Evolutionary conservation across 179 eudicot genomes (phyloP).

Genomic region (Nepenthes alata): DNA sequence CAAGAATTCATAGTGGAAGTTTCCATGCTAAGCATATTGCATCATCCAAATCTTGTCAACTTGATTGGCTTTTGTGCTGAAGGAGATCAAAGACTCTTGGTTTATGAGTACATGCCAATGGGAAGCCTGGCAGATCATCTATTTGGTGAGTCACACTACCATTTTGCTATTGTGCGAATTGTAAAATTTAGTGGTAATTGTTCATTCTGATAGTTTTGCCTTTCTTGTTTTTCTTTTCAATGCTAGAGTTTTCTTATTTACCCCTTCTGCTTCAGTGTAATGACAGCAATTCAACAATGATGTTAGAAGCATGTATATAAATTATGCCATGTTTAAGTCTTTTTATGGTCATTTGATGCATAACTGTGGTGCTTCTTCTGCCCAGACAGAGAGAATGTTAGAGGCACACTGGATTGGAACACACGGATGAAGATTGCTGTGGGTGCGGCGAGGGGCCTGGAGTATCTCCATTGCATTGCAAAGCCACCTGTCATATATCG

Average conservation of each 20-base stretch:
- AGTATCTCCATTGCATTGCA: conserved; percentile 68
- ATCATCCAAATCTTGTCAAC: conserved; percentile 78
- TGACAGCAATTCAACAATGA: too few relatives aligned
- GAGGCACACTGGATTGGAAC: conserved; percentile 44
- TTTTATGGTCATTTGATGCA: not conserved
- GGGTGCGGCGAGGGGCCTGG: conserved; percentile 76
- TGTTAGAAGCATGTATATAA: too few relatives aligned
- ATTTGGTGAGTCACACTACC: conserved; percentile 38
- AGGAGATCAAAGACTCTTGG: conserved; percentile 68
- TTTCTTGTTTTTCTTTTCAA: too few relatives aligned
- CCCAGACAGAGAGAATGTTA: conserved; percentile 23
- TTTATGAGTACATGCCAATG: conserved; percentile 82
- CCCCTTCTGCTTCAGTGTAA: not conserved
- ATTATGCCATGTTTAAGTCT: too few relatives aligned
- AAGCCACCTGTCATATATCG: conserved; percentile 91
- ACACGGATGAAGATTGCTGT: conserved; percentile 80
- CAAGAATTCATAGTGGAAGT: conserved; percentile 90
- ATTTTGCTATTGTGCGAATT: not conserved
- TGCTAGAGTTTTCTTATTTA: not conserved
- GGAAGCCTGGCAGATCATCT: conserved; percentile 87
- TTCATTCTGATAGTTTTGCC: not conserved
- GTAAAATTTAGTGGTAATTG: too few relatives aligned
- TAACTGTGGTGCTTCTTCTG: conserved; percentile 1
- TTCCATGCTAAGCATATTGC: conserved; percentile 71
- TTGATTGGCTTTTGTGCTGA: conserved; percentile 83